These are phyloP conservation scores for Daldinia grandis DNA, from an alignment of 495 filamentous ascomycete genomes.

Conservation along the genomic window DNA sequence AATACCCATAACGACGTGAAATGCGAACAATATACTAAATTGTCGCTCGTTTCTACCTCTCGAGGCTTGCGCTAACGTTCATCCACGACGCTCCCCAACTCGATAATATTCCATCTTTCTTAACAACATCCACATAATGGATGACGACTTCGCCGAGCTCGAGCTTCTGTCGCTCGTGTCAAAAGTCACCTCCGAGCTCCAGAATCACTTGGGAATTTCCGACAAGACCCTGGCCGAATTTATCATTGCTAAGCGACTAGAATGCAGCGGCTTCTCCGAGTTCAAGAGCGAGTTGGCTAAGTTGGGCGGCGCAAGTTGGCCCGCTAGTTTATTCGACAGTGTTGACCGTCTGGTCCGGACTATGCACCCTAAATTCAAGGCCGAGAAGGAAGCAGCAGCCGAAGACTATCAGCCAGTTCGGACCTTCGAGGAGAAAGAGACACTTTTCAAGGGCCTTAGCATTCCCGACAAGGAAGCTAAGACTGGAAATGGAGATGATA, in stretches of 20 bases:
- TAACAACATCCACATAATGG: constrained; percentile 66
- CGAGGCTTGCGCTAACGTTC: constrained; percentile 11
- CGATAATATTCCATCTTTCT: neutral
- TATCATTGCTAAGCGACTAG: constrained; percentile 85
- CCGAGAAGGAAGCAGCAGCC: constrained; percentile 49
- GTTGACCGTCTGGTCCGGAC: constrained; percentile 86
- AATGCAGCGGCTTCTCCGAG: constrained; percentile 71
- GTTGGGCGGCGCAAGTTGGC: constrained; percentile 85
- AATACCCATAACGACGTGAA: constrained; percentile 17
- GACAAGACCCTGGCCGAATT: constrained; percentile 97
- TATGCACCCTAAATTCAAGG: constrained; percentile 88
- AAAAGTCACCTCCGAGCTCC: constrained; percentile 91
- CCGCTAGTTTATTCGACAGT: constrained; percentile 86
- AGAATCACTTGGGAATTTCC: constrained; percentile 90
- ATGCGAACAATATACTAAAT: constrained; percentile 14
- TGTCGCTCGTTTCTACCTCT: constrained; percentile 26
- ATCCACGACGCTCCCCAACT: neutral
- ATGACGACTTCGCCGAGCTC: constrained; percentile 81
- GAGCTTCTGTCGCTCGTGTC: constrained; percentile 94
- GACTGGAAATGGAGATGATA: constrained; percentile 64
- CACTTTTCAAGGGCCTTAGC: constrained; percentile 87
- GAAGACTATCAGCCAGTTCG: constrained; percentile 52
- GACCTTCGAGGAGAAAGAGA: constrained; percentile 68
- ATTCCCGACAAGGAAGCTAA: constrained; percentile 80
- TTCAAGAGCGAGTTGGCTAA: constrained; percentile 76